Conservation (phyloP, 2,329 filamentous ascomycete genomes). For the Zasmidium citrigriseum region DNA sequence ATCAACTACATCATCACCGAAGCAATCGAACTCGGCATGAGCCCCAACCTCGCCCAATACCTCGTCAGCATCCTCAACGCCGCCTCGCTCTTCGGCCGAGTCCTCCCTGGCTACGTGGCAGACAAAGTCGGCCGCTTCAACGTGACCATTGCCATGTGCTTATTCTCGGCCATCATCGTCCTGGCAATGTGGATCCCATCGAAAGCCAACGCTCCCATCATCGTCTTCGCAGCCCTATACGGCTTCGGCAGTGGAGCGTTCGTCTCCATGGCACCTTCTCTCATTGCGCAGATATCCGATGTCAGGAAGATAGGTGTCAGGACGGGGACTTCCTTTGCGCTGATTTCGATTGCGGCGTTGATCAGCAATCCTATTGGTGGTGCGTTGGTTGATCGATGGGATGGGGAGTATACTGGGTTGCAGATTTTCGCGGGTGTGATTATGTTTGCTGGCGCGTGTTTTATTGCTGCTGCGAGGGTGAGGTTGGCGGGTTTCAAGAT, state of each 20-base stretch:
- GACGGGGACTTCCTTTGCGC: conserved; percentile 64
- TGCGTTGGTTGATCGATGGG: conserved; percentile 53
- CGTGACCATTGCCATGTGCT: conserved; percentile 38
- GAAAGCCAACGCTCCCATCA: conserved; percentile 55
- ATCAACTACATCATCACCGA: conserved; percentile 44
- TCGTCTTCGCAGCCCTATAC: conserved; percentile 67
- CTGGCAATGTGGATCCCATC: conserved; percentile 59
- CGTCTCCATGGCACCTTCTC: conserved; percentile 62
- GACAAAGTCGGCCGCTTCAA: conserved; percentile 46
- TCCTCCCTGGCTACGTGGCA: conserved; percentile 42
- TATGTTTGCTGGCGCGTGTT: conserved; percentile 44
- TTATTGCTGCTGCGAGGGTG: conserved; percentile 42
- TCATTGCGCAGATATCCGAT: conserved; percentile 70
- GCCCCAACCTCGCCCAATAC: conserved; percentile 28
- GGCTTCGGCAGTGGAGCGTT: conserved; percentile 70
- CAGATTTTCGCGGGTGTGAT: conserved; percentile 66
- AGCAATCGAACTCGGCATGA: conserved; percentile 30
- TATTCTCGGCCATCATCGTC: conserved; percentile 38
- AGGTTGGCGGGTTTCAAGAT: conserved; percentile 33
- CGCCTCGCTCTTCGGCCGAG: conserved; percentile 42
- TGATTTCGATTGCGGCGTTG: conserved; percentile 65
- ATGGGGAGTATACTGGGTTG: conserved; percentile 59
- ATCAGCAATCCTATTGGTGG: conserved; percentile 49
- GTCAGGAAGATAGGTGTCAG: conserved; percentile 69
- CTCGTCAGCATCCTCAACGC: conserved; percentile 44